Base-by-base conservation (phyloP, 345 rosid genomes). In the Lepidium didymum region DNA sequence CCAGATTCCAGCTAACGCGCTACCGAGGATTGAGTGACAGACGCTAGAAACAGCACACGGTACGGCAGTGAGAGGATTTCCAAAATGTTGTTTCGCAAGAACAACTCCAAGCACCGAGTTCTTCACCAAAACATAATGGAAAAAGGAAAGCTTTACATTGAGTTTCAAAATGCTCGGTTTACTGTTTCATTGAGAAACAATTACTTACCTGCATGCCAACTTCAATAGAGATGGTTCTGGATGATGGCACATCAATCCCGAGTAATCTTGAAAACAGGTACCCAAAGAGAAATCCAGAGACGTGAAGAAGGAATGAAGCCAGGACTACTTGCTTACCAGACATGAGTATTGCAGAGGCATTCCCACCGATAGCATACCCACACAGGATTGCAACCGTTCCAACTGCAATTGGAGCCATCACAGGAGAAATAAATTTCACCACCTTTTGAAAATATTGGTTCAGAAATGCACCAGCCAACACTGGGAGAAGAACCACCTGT, bases 401-500 rank as follows among this genome's bases (percentile, higher is more conserved):
- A 49, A 88, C 96, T 14, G 94, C 94, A 68, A 88, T 75, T 7
- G 96, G 86, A 11, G 97, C 84, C 97, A 93, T 83, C 72, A 87
- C 46, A 3, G 98, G 94, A 35, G 97, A 83, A 47, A 88, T 86
- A 67, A 85, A 74, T 71, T 86, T 84, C 70, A 90, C 97, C 71
- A 88, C 29, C 69, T 78, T 77, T 47, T 79, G 68, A 69, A 88
- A 88, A 81, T 90, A 90, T 56, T 90, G 93, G 67, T 90, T 90
- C 40, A 90, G 75, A 72, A 90, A 86, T 46, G 94, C 87, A 73
- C 94, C 96, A 6, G 73, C 92, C 66, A 93, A 58, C 16, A 90
- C 97, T 45, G 97, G 97, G 76, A 93, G 89, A 80, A 90, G 92
- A 68, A 88, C 92, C 33, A 88, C 97, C 94, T 93, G 83, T 49